A percentile compares a stretch with the other conserved stretches of the same genome.
Evolutionary conservation across 1,139 yeast species (phyloP).

Genomic region (Citeromyces siamensis): DNA sequence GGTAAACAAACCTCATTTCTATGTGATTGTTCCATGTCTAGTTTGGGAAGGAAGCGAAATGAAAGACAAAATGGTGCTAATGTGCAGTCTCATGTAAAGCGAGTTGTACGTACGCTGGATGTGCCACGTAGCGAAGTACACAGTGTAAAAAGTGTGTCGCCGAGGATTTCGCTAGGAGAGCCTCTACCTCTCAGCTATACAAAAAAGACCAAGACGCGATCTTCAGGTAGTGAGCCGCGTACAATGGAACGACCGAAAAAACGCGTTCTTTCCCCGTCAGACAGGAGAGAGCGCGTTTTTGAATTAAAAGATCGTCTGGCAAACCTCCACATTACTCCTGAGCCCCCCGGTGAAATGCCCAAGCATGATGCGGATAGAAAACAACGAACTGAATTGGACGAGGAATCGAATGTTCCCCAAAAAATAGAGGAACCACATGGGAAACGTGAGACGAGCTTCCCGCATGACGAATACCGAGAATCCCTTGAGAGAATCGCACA

Average conservation of each 20-base stretch:
- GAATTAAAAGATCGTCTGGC: background rate
- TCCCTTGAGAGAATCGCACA: background rate
- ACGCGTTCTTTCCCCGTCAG: background rate
- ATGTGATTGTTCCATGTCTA: background rate
- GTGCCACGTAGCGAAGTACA: background rate
- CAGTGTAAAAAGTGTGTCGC: background rate
- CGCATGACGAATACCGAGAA: background rate
- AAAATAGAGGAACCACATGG: background rate
- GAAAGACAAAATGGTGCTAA: background rate
- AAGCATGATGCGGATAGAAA: background rate
- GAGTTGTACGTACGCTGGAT: background rate
- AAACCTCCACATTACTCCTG: background rate
- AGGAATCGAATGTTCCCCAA: too few relatives aligned
- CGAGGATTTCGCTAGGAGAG: background rate
- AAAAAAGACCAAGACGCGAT: background rate
- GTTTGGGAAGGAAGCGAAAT: background rate
- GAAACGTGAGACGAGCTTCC: background rate
- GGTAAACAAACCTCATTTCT: slow-evolving; percentile 2
- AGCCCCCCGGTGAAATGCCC: background rate
- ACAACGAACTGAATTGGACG: too few relatives aligned
- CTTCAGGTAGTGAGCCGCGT: background rate
- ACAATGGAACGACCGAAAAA: too few relatives aligned
- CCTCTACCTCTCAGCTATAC: background rate
- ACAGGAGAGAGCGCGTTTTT: slow-evolving; percentile 1
- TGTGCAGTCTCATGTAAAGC: background rate